Evolutionary conservation across 768 basidiomycete genomes (phyloP).

Genomic region (Mycena belliarum): DNA sequence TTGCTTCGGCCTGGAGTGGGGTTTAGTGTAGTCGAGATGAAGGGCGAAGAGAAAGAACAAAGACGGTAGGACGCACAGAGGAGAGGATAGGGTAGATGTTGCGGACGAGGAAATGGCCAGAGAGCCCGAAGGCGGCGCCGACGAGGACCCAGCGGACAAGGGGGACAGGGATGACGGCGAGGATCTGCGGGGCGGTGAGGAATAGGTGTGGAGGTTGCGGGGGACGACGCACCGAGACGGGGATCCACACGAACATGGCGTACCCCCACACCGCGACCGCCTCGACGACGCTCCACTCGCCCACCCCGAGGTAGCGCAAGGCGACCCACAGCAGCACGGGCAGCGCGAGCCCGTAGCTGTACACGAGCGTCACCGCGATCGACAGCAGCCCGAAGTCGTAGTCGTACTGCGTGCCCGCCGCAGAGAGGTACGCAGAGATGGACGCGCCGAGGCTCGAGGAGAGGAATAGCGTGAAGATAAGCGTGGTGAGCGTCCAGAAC

Average conservation of each 20-base stretch:
- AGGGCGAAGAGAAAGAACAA: too few relatives aligned
- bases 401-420: constrained; percentile 54
- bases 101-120: constrained; percentile 82
- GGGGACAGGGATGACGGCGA: constrained; percentile 85
- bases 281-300: constrained; percentile 88
- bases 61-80: constrained; percentile 50
- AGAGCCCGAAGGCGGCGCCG: constrained; percentile 69
- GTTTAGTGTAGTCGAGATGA: too few relatives aligned
- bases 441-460: constrained; percentile 91
- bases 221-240: constrained; percentile 48
- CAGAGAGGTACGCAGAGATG: constrained; percentile 82
- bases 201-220: too few relatives aligned
- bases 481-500: constrained; percentile 96
- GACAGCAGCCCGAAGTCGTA: constrained; percentile 88
- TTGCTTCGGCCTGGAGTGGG: constrained; percentile 72
- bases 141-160: constrained; percentile 83
- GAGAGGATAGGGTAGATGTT: constrained; percentile 92
- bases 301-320: constrained; percentile 82
- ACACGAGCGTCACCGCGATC: constrained; percentile 81
- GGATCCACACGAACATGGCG: constrained; percentile 84
- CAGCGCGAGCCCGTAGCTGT: constrained; percentile 81
- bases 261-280: constrained; percentile 83
- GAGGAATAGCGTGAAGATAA: constrained; percentile 90
- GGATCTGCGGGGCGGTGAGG: constrained; percentile 38
- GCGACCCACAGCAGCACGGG: constrained; percentile 85